Conservation (phyloP, 768 basidiomycete genomes). For the Tylopilus cervinicoccineus region DNA sequence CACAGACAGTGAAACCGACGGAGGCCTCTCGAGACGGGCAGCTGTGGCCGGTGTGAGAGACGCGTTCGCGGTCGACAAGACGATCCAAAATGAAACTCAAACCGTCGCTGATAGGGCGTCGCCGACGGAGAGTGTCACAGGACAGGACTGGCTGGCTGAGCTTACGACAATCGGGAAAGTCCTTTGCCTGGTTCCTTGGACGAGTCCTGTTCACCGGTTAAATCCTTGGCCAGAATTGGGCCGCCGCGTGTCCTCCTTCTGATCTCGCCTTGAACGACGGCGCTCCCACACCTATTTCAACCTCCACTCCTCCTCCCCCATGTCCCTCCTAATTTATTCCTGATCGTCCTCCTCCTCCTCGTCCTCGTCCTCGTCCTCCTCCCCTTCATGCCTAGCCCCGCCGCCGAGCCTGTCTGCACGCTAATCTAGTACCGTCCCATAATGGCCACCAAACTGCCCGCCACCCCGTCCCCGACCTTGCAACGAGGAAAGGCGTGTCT, state of each 20-base stretch:
- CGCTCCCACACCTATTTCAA: conserved; percentile 30
- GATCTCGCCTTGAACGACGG: conserved; percentile 25
- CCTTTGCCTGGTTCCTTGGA: conserved; percentile 15
- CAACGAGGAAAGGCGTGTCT: conserved; percentile 71
- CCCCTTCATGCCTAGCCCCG: conserved; percentile 27
- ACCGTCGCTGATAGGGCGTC: conserved; percentile 25
- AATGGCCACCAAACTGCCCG: conserved; percentile 32
- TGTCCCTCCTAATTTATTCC: conserved; percentile 30
- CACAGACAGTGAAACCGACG: conserved; percentile 8
- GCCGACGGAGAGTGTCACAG: conserved; percentile 17
- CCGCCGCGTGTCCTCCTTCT: conserved; percentile 26
- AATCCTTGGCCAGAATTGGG: conserved; percentile 22
- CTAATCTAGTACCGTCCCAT: conserved; percentile 29
- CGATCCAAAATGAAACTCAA: conserved; percentile 31
- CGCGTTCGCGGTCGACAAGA: conserved; percentile 21
- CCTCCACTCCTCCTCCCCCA: conserved; percentile 22
- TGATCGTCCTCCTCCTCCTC: conserved; percentile 14
- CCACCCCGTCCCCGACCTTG: conserved; percentile 38
- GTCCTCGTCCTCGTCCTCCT: background rate
- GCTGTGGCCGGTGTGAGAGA: conserved; percentile 28
- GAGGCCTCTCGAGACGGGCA: conserved; percentile 19
- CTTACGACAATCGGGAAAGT: conserved; percentile 10
- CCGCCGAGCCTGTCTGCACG: background rate
- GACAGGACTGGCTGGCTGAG: too few species aligned
- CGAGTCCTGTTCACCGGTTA: conserved; percentile 14